phyloP scores from a whole-genome alignment of 2,329 filamentous ascomycete species.

The Cladophialophora immunda region DNA sequence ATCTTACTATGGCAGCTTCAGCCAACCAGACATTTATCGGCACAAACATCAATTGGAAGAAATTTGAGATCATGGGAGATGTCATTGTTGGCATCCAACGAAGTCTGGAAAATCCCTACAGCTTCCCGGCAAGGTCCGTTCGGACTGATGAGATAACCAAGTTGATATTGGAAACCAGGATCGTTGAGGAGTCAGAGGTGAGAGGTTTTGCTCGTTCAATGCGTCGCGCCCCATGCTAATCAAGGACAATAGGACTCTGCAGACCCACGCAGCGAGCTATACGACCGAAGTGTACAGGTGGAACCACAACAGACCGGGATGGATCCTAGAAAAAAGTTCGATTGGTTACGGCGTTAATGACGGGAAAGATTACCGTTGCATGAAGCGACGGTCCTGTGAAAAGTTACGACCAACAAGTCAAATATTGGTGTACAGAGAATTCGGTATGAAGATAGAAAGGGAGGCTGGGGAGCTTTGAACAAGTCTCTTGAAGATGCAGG shows the following conservation, averaged over 20 bases:
- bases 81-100: slow-evolving; percentile 89
- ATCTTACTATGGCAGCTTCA: slow-evolving; percentile 90
- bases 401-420: slow-evolving; percentile 9
- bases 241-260: slow-evolving; percentile 54
- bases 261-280: slow-evolving; percentile 52
- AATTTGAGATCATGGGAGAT: slow-evolving; percentile 95
- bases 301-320: slow-evolving; percentile 52
- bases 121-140: slow-evolving; percentile 61
- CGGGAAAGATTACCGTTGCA: slow-evolving; percentile 10
- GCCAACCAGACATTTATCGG: slow-evolving; percentile 91
- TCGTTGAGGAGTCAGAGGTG: slow-evolving; percentile 88
- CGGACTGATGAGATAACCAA: slow-evolving; percentile 73
- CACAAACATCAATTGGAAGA: slow-evolving; percentile 90
- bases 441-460: slow-evolving; percentile 6
- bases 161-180: slow-evolving; percentile 80
- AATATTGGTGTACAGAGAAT: slow-evolving; percentile 9
- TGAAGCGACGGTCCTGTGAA: slow-evolving; percentile 6
- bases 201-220: slow-evolving; percentile 44
- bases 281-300: slow-evolving; percentile 65
- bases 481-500: background rate
- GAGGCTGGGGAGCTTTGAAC: background rate
- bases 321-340: slow-evolving; percentile 54
- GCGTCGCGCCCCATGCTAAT: background rate
- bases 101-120: slow-evolving; percentile 86
- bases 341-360: slow-evolving; percentile 49